Conservation (phyloP, 1,284 basidiomycete species). For the Mrakiaceae sp. region DNA sequence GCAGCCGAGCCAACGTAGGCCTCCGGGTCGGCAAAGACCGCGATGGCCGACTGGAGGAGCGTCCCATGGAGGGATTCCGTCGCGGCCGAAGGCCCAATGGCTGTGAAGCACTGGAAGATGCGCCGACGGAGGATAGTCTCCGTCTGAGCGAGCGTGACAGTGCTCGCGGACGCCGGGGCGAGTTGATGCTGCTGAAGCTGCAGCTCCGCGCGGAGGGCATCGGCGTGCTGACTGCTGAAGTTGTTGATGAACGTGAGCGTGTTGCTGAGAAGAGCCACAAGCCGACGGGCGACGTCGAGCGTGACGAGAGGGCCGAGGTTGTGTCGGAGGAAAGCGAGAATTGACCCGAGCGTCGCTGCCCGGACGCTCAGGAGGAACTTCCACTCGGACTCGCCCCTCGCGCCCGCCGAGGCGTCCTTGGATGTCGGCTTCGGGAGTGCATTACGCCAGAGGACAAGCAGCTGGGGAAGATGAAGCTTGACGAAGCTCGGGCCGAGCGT, state of each 20-base stretch:
- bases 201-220: constrained; percentile 28
- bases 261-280: constrained; percentile 77
- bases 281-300: constrained; percentile 76
- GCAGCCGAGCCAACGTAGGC: constrained; percentile 60
- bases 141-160: constrained; percentile 49
- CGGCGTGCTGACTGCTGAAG: constrained; percentile 38
- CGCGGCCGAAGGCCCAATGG: constrained; percentile 64
- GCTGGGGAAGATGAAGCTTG: constrained; percentile 76
- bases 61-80: constrained; percentile 69
- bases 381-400: constrained; percentile 71
- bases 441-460: constrained; percentile 92
- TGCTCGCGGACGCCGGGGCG: constrained; percentile 7
- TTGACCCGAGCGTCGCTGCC: constrained; percentile 78
- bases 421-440: constrained; percentile 86
- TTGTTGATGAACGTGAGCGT: constrained; percentile 75
- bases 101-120: constrained; percentile 79
- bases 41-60: constrained; percentile 72
- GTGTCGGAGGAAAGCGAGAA: constrained; percentile 75
- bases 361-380: constrained; percentile 81
- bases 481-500: constrained; percentile 88
- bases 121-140: constrained; percentile 75
- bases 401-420: constrained; percentile 60
- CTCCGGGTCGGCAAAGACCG: constrained; percentile 70
- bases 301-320: constrained; percentile 67
- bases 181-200: constrained; percentile 21